Percentiles rank a stretch among this genome's conserved stretches.
phyloP scores from a whole-genome alignment of 805 yeast species.

The Clavispora santaluciae region DNA sequence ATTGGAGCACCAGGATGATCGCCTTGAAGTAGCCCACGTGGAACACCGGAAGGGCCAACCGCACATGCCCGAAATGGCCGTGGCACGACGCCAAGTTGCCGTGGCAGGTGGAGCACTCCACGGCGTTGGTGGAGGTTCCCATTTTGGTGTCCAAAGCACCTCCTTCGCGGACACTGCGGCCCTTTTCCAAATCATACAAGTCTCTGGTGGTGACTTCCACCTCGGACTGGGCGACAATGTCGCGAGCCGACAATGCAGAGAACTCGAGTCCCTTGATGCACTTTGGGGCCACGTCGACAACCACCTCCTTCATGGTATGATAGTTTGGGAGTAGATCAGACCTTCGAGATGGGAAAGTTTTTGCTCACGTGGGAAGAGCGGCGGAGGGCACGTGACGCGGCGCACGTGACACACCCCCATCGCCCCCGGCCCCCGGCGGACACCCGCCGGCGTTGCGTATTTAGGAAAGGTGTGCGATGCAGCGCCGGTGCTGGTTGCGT shows the following conservation, averaged over 20 bases:
- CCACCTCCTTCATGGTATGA: constrained; percentile 40
- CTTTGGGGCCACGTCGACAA: constrained; percentile 81
- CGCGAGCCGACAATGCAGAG: constrained; percentile 87
- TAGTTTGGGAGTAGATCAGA: background rate
- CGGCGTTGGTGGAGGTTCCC: constrained; percentile 90
- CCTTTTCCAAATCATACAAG: constrained; percentile 84
- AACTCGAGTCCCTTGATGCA: constrained; percentile 86
- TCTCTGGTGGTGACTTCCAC: constrained; percentile 91
- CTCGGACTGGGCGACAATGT: constrained; percentile 88
- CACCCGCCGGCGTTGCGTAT: too few species aligned
- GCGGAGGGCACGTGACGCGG: background rate
- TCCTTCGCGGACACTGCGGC: constrained; percentile 70
- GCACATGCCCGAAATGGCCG: constrained; percentile 96
- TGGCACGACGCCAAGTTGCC: constrained; percentile 92
- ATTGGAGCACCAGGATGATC: constrained; percentile 80
- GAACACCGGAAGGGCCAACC: constrained; percentile 91
- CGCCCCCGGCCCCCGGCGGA: too few species aligned
- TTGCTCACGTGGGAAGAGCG: background rate
- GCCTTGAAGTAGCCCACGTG: constrained; percentile 97
- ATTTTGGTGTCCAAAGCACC: constrained; percentile 91
- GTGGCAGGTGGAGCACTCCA: constrained; percentile 86
- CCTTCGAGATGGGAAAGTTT: constrained; percentile 1
- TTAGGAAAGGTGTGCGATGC: too few species aligned
- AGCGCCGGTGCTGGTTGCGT: too few species aligned
- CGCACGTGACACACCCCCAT: too few species aligned